Evolutionary conservation across 2,329 filamentous ascomycete genomes (phyloP), one percentile per base, ranked within the genome.

Genomic region (Ophiostoma australiae): DNA sequence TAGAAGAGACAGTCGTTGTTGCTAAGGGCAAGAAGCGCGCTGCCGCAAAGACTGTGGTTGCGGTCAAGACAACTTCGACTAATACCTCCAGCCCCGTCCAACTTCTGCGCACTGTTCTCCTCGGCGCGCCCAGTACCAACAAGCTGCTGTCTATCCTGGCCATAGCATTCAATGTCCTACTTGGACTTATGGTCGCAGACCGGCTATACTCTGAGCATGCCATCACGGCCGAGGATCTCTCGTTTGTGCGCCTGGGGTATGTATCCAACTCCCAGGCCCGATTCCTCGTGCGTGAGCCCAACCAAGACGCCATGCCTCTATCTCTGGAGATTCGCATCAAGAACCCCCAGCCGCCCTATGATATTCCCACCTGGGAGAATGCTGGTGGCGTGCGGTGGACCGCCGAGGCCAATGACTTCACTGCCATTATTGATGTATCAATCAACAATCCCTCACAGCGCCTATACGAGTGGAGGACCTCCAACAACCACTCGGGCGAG

Each of bases 171-270:
- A 98, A 98, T 78, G 77, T 88, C 23, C 80, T 85, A 2, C 82
- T 95, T 58, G 84, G 93, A 6, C 82, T 86, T 10, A 87, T 94
- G 79, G 87, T 90, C 0, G 84, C 90, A 35, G 95, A 99, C 78
- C 86, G 94, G 55, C 84, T 97, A 17, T 93, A 91, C 77, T 87
- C 91, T 27, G 90, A 91, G 1, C 87, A 90, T 72, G 85, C 90
- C 44, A 85, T 97, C 78, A 88, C 90, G 4, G 88, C 84, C 35
- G 82, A 91, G 37, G 89, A 96, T 74, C 82, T 97, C 13, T 92
- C 93, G 0, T 97, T 99, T 78, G 91, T 92, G 58, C 87, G 95
- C 10, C 83, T 97, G 20, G 95, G 95, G 35, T 94, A 94, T 78
- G 90, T 98, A 37, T 97, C 93, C 4, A 86, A 91, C 23, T 87